Evolutionary conservation across 371 early-diverging fungal genomes (phyloP), one percentile per base, ranked within the genome.

Genomic region (Zychaea mexicana): DNA sequence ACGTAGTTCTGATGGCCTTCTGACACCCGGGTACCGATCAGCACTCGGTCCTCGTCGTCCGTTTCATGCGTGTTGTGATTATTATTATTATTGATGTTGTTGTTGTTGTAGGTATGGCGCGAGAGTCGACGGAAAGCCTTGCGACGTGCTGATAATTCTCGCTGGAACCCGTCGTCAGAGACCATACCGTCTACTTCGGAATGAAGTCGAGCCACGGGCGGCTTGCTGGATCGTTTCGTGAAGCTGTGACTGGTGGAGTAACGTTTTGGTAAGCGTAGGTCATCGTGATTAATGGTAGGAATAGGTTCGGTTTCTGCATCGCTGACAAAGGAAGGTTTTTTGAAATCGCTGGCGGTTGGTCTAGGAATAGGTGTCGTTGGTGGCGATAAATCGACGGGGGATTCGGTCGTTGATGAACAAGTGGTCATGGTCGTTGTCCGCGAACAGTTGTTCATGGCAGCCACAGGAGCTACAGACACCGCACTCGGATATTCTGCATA

Each of bases 1-100:
- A 92, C 86, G 64, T 89, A 89, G 67, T 87, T 87, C 31, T 77
- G 85, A 71, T 89, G 89, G 4, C 83, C 88, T 72, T 88, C 87
- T 12, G 79, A 79, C 21, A 89, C 83, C 17, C 86, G 76, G n/a
- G 86, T 88, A 24, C 90, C 90, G 31, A 88, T 85, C 45, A 83
- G 22, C 0, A 84, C 82, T 19, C 78, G 71, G 57, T 85, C 84
- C 6, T 85, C 83, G 53, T 79, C 78, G 22, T 82, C 80, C 6
- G 61, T 46, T 21, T 67, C 61, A 17, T n/a, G n/a, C n/a, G n/a
- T n/a, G n/a, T n/a, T n/a, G n/a, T n/a, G n/a, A n/a, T n/a, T n/a
- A n/a, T n/a, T n/a, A n/a, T n/a, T n/a, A n/a, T 22, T 57, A 46
- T 57, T 33, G 15, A 27, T 47, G 31, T 58, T 56, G 28, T 45